phyloP scores from a whole-genome alignment of 1,139 yeast genomes.

The Pichia sp. region DNA sequence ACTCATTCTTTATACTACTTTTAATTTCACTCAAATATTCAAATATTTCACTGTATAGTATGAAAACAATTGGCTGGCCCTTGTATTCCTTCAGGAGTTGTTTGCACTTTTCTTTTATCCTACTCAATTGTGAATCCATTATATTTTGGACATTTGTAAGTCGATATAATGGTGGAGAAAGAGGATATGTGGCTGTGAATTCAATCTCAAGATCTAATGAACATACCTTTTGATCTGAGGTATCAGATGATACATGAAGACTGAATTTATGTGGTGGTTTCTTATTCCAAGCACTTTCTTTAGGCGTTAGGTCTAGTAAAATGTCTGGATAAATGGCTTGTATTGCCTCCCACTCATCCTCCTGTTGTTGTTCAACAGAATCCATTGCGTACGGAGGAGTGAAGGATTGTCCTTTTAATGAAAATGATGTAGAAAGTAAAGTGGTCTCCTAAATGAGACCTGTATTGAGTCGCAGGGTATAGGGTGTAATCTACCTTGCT shows the following conservation, averaged over 20 bases:
- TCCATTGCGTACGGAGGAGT: conserved; percentile 5
- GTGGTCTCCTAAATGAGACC: too few relatives aligned
- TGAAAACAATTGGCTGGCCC: conserved; percentile 80
- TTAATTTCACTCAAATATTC: conserved; percentile 71
- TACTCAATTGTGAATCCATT: conserved; percentile 52
- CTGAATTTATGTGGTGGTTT: conserved; percentile 77
- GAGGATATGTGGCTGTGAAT: conserved; percentile 85
- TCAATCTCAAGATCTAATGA: conserved; percentile 60
- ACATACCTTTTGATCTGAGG: conserved; percentile 44
- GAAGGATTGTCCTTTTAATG: background rate
- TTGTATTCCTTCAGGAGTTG: conserved; percentile 52
- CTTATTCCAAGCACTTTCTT: conserved; percentile 73
- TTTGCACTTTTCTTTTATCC: conserved; percentile 45
- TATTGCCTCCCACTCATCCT: conserved; percentile 64
- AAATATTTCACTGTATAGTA: conserved; percentile 64
- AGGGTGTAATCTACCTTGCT: background rate
- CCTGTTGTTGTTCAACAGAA: conserved; percentile 36
- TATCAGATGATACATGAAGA: conserved; percentile 51
- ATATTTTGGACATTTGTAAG: conserved; percentile 59
- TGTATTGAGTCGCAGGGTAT: background rate
- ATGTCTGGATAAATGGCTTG: conserved; percentile 86
- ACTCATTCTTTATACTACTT: conserved; percentile 48
- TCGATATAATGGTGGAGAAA: conserved; percentile 65
- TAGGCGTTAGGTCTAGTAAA: conserved; percentile 58
- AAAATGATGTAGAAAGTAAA: background rate